Conservation (phyloP, 495 filamentous ascomycete species). For the Xylaria curta region DNA sequence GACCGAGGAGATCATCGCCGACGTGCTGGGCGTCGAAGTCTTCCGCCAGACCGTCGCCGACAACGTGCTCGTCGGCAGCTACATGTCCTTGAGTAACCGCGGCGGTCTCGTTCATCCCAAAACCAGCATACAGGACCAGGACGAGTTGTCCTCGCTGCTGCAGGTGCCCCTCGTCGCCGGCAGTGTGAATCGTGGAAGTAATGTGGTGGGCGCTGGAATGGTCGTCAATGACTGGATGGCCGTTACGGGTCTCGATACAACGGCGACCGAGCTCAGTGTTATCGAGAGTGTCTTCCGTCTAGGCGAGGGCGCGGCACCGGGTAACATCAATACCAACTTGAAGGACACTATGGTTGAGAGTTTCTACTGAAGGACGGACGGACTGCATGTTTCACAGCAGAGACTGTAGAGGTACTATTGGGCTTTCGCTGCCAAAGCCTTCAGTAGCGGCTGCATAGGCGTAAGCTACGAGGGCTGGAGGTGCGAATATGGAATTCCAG, state of each 20-base stretch:
- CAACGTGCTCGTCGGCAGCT: slow-evolving; percentile 93
- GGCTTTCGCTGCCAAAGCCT: background rate
- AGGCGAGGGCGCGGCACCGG: slow-evolving; percentile 82
- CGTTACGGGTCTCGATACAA: slow-evolving; percentile 95
- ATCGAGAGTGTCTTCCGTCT: slow-evolving; percentile 94
- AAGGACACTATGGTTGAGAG: slow-evolving; percentile 99
- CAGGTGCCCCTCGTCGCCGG: slow-evolving; percentile 96
- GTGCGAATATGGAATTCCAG: background rate
- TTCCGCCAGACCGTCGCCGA: slow-evolving; percentile 97
- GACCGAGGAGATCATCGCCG: slow-evolving; percentile 94
- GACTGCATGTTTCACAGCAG: background rate
- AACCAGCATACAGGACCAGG: slow-evolving; percentile 95
- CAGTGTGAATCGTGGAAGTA: slow-evolving; percentile 86
- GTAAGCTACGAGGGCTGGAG: background rate
- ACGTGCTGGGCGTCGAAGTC: slow-evolving; percentile 96
- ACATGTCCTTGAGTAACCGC: slow-evolving; percentile 96
- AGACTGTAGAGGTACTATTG: background rate
- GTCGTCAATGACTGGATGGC: slow-evolving; percentile 99
- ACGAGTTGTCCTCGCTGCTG: slow-evolving; percentile 90
- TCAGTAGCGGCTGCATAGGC: background rate
- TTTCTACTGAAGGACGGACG: slow-evolving; percentile 74
- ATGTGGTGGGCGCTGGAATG: slow-evolving; percentile 97
- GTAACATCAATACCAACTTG: slow-evolving; percentile 75
- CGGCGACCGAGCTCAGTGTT: slow-evolving; percentile 94
- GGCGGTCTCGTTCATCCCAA: slow-evolving; percentile 97